Base-by-base conservation (phyloP, 1,284 basidiomycete species). In the Salmacisia buchloeana region DNA sequence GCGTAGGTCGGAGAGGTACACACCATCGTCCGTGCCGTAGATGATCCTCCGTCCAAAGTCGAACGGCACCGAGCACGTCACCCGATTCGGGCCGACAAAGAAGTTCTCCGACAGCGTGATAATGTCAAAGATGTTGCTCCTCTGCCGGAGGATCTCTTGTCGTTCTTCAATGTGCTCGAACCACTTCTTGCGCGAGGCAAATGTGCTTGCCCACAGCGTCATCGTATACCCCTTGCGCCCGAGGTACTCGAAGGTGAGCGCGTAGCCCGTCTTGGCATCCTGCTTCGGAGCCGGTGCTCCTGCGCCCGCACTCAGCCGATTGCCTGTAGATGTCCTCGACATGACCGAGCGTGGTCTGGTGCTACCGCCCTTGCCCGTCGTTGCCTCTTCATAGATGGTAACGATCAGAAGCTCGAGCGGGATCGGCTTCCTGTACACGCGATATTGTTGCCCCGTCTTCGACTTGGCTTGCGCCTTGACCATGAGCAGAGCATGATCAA, bases 401-500 rank as follows among this genome's bases (percentile, higher is more conserved):
- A 97, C 86, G 58, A 91, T 85, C 18, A 99, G 86, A 1, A 99
- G 85, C 77, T 98, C 96, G 45, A 98, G 85, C 0, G 96, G 96
- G 71, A 98, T 97, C 0, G 96, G 96, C 90, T 90, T 86, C 70
- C 93, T 88, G 79, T 96, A 96, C 25, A 97, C 94, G 79, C 92
- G 92, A 81, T 88, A 89, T 81, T 94, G 94, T 81, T 89, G 90
- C 59, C 83, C 88, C 77, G 81, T 90, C 79, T 86, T 94, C 49
- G 49, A 54, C 49, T 54, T 54, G 6, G 49, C 49, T 29, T 54
- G 49, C 73, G 88, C 86, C 83, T 98, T 98, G 69, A 91, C 93
- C 85, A 98, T 91, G 52, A 99, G 83, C 60, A 99, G 82, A 0
- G 94, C 94, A 81, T 99, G 94, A 80, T 98, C 96, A 76, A 99